These are phyloP conservation scores for Ganoderma leucocontextum DNA, from an alignment of 1,284 basidiomycete species.

Conservation along the genomic window DNA sequence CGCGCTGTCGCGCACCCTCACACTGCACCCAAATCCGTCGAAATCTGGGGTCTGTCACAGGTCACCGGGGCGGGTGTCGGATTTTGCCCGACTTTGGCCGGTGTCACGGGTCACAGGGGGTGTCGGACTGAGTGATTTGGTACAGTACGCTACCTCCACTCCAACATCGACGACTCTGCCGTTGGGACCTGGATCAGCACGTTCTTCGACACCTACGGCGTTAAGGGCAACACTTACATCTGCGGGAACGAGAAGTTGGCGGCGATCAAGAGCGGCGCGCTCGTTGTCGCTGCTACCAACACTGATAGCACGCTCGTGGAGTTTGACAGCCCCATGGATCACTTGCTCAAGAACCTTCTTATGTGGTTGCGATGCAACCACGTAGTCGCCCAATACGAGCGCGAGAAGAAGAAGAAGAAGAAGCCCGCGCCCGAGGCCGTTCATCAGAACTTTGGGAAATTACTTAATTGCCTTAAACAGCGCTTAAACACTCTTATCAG, in stretches of 20 bases:
- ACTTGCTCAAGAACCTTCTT: neutral
- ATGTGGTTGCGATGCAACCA: neutral
- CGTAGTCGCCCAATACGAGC: neutral
- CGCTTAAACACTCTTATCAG: too few species aligned
- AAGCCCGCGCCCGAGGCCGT: too few species aligned
- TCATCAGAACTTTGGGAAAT: too few species aligned
- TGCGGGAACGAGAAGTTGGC: neutral
- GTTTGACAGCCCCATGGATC: constrained; percentile 9
- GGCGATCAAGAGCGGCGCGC: neutral
- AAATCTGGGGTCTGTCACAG: too few species aligned
- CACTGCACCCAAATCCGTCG: too few species aligned
- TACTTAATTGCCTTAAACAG: too few species aligned
- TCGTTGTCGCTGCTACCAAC: neutral
- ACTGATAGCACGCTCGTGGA: neutral
- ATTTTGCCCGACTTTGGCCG: too few species aligned
- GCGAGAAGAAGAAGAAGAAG: too few species aligned
- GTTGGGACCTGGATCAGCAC: neutral
- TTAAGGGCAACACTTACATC: neutral
- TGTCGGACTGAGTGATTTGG: too few species aligned
- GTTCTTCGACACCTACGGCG: constrained; percentile 5
- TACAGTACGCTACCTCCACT: neutral
- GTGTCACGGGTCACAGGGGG: too few species aligned
- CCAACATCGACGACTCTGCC: neutral
- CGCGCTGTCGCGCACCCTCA: too few species aligned
- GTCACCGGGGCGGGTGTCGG: too few species aligned